These are phyloP conservation scores for Decorospora gaudefroyi DNA, from an alignment of 2,329 filamentous ascomycete species.

Conservation along the genomic window DNA sequence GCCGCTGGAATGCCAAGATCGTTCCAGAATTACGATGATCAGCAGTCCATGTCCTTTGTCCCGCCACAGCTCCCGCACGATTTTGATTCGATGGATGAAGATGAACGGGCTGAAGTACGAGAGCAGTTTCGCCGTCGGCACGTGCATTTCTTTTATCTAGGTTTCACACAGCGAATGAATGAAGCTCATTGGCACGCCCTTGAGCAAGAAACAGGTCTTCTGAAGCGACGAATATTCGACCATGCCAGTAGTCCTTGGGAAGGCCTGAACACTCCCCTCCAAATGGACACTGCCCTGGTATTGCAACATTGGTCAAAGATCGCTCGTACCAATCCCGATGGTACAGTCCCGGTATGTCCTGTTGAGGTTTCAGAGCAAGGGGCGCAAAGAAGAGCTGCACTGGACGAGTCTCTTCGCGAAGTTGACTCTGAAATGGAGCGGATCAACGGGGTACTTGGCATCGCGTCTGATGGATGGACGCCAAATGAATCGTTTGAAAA, in stretches of 20 bases:
- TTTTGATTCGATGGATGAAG: slow-evolving; percentile 20
- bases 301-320: slow-evolving; percentile 28
- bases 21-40: slow-evolving; percentile 50
- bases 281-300: slow-evolving; percentile 30
- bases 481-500: slow-evolving; percentile 27
- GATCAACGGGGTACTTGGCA: slow-evolving; percentile 25
- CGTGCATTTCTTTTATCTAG: slow-evolving; percentile 41
- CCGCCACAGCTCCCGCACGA: slow-evolving; percentile 25
- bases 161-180: slow-evolving; percentile 31
- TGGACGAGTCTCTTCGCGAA: too few relatives aligned
- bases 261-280: slow-evolving; percentile 34
- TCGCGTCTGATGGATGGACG: slow-evolving; percentile 38
- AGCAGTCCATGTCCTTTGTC: slow-evolving; percentile 24
- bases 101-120: slow-evolving; percentile 18
- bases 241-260: slow-evolving; percentile 37
- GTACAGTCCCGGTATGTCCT: slow-evolving; percentile 19
- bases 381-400: slow-evolving; percentile 15
- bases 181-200: slow-evolving; percentile 32
- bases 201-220: slow-evolving; percentile 21
- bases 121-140: slow-evolving; percentile 36
- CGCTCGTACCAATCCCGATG: slow-evolving; percentile 3
- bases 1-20: slow-evolving; percentile 46
- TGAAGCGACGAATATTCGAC: slow-evolving; percentile 29
- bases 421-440: slow-evolving; percentile 24
- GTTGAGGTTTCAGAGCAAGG: slow-evolving; percentile 24